phyloP scores from a whole-genome alignment of 257 asterid genomes.

The Solanum ahanhuiri region DNA sequence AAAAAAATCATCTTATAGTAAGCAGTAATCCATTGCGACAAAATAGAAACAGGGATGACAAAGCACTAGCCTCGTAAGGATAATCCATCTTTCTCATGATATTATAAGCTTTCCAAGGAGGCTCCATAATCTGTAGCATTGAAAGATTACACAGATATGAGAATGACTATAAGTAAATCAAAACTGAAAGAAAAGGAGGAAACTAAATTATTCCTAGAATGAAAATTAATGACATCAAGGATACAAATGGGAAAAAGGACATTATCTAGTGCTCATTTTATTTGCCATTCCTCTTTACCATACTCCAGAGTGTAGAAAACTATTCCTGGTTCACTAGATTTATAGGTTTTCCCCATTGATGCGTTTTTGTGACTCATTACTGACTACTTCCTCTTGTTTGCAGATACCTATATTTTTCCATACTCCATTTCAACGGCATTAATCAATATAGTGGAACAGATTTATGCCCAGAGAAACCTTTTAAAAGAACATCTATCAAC shows the following conservation, averaged over 20 bases:
- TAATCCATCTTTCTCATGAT: conserved; percentile 89
- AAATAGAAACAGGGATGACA: conserved; percentile 8
- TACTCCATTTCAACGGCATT: neutral
- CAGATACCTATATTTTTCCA: neutral
- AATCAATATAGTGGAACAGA: neutral
- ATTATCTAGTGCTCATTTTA: neutral
- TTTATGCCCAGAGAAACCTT: neutral
- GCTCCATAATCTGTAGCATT: conserved; percentile 83
- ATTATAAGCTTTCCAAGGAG: conserved; percentile 90
- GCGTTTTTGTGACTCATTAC: neutral
- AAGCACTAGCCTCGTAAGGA: conserved; percentile 81
- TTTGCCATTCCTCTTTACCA: neutral
- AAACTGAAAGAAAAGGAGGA: neutral
- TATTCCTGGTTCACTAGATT: neutral
- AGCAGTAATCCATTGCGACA: neutral
- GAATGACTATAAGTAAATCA: neutral
- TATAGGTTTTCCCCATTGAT: neutral
- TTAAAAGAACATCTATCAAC: neutral
- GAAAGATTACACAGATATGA: conserved; percentile 2
- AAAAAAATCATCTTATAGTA: neutral
- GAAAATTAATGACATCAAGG: neutral
- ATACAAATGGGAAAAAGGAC: neutral
- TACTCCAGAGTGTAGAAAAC: neutral
- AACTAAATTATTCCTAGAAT: neutral
- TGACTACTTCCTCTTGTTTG: neutral